Percentiles rank a stretch among this genome's conserved stretches.
These are phyloP conservation scores for Paecilomyces niveus DNA, from an alignment of 2,329 filamentous ascomycete genomes.

Conservation along the genomic window DNA sequence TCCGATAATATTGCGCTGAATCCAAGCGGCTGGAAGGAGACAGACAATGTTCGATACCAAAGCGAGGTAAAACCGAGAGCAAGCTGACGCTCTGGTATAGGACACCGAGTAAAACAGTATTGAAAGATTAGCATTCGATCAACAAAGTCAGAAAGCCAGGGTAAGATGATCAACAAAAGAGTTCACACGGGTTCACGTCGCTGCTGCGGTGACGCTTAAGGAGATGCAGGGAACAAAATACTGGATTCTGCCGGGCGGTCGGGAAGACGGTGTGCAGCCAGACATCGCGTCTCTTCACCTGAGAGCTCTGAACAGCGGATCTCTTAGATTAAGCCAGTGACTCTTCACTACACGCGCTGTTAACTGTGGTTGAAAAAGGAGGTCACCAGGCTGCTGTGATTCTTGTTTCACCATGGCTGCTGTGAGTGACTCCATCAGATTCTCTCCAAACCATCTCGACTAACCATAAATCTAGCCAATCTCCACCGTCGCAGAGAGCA, in stretches of 20 bases:
- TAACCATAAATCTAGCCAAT: constrained; percentile 45
- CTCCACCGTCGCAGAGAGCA: constrained; percentile 84
- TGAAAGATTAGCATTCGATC: no score
- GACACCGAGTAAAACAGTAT: no score
- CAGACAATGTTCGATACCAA: not conserved
- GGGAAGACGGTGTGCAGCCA: constrained; percentile 1
- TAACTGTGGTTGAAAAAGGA: not conserved
- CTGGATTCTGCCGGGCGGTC: constrained; percentile 23
- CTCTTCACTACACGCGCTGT: not conserved
- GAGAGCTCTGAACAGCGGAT: not conserved
- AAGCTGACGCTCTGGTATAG: not conserved
- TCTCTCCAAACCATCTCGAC: not conserved
- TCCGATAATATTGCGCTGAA: not conserved
- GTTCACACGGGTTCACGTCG: not conserved
- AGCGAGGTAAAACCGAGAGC: not conserved
- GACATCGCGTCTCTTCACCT: not conserved
- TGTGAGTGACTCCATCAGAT: constrained; percentile 19
- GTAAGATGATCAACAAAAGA: not conserved
- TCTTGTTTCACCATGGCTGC: constrained; percentile 25
- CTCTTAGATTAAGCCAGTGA: not conserved
- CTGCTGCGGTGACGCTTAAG: not conserved
- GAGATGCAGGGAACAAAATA: not conserved
- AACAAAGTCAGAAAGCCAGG: not conserved
- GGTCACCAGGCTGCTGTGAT: not conserved
- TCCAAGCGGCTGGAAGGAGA: not conserved